These are phyloP conservation scores for Priceomyces fermenticarens DNA, from an alignment of 805 yeast species.

Conservation along the genomic window DNA sequence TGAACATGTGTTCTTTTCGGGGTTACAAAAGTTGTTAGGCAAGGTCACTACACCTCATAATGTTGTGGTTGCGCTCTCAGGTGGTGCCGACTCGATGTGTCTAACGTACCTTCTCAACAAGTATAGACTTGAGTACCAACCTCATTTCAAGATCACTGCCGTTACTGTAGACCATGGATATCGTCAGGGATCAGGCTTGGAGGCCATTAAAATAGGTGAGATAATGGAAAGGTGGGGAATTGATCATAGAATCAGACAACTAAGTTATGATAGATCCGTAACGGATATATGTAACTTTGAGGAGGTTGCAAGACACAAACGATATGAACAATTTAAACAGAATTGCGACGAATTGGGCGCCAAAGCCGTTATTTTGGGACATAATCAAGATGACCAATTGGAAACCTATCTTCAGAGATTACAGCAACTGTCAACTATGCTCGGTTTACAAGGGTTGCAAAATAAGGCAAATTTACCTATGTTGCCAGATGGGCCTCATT, in stretches of 20 bases:
- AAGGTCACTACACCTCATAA: constrained; percentile 18
- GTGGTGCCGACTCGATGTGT: constrained; percentile 82
- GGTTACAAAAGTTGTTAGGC: constrained; percentile 10
- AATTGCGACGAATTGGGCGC: constrained; percentile 37
- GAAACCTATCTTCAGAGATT: constrained; percentile 67
- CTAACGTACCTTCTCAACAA: constrained; percentile 48
- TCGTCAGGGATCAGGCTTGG: constrained; percentile 46
- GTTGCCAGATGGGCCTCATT: constrained; percentile 14
- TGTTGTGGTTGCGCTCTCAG: constrained; percentile 63
- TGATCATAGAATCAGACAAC: constrained; percentile 25
- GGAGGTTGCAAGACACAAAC: constrained; percentile 52
- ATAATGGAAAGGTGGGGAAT: constrained; percentile 32
- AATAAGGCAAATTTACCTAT: constrained; percentile 25
- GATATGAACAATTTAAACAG: constrained; percentile 45
- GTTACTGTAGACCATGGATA: constrained; percentile 66
- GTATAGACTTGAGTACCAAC: constrained; percentile 25
- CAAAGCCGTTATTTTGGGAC: constrained; percentile 54
- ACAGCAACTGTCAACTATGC: constrained; percentile 32
- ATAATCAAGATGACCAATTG: constrained; percentile 67
- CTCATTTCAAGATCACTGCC: constrained; percentile 42
- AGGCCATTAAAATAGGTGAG: constrained; percentile 44
- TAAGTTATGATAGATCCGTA: constrained; percentile 23
- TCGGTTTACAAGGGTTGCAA: constrained; percentile 61
- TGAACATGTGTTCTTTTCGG: constrained; percentile 10
- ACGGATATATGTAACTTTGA: constrained; percentile 45